Base-by-base conservation (phyloP, 352 stramenopile genomes). In the Phytophthora cryptogea region DNA sequence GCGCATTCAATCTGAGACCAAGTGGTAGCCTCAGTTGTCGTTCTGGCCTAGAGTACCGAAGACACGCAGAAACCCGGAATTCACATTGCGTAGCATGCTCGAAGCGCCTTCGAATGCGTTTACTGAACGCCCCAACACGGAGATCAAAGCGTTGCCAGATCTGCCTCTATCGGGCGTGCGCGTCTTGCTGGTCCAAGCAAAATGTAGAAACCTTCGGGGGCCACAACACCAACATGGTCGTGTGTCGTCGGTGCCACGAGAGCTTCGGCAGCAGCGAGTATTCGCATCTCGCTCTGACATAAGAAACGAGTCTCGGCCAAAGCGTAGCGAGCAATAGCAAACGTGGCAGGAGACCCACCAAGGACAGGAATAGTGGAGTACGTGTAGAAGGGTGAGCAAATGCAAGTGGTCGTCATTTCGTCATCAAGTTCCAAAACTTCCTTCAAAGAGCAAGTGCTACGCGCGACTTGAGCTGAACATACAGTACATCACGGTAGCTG, bases 191-290 rank as follows among this genome's bases (percentile, higher is more conserved):
- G 56, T 68, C 66, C 6, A 70, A 60, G 33, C 45, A 80, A 48
- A 75, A 57, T 4, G 64, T 85, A 3, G 66, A 79, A 40, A 80
- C 74, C 20, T 69, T 60, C 42, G 78, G 58, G 17, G 71, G 68
- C 6, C 59, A 80, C 14, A 42, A 53, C 5, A 68, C 62, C 1
- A 66, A 42, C 14, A 61, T 84, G 14, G 30, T 63, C 5, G 60
- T 84, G 6, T 84, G 74, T 58, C 57, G 46, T 26, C 74, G 72
- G 10, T 84, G 74, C 37, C 50, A 75, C 9, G 74, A 84, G 40
- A 74, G 68, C 36, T 66, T 81, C 23, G 60, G 71, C 23, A 65
- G 49, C 8, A 78, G 72, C 46, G 66, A 77, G 9, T 78, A 79
- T 40, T 70, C 62, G 6, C 61, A 77, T 39, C 68, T 80, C 10